Conservation (phyloP, 2,329 filamentous ascomycete species). For the Verticillium nubilum region DNA sequence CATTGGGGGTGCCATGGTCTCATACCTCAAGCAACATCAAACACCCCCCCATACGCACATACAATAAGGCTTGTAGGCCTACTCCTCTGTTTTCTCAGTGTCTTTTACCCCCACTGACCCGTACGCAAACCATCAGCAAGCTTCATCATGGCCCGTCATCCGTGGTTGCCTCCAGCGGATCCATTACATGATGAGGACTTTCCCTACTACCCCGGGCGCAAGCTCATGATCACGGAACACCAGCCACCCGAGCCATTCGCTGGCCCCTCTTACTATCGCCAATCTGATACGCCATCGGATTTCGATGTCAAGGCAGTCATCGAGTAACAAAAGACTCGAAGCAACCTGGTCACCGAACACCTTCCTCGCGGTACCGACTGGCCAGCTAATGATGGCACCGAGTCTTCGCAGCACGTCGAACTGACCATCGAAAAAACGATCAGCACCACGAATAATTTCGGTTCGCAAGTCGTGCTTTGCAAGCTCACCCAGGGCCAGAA, state of each 20-base stretch:
- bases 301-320: not conserved
- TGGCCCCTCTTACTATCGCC: not conserved
- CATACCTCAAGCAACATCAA: too few relatives aligned
- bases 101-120: too few relatives aligned
- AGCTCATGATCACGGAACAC: not conserved
- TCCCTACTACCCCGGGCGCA: not conserved
- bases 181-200: not conserved
- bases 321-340: not conserved
- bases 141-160: not conserved
- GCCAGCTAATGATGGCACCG: not conserved
- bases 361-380: not conserved
- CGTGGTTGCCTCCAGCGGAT: not conserved
- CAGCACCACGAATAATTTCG: not conserved
- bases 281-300: not conserved
- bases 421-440: not conserved
- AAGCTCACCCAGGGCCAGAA: not conserved
- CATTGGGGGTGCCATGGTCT: too few relatives aligned
- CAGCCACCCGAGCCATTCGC: not conserved
- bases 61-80: too few relatives aligned
- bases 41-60: too few relatives aligned
- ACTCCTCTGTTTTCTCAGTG: too few relatives aligned
- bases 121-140: not conserved
- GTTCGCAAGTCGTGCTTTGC: not conserved
- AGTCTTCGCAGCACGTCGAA: not conserved
- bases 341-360: not conserved